Percentiles rank a stretch among this genome's conserved stretches.
phyloP scores from a whole-genome alignment of 257 asterid species.

The Verbena officinalis region DNA sequence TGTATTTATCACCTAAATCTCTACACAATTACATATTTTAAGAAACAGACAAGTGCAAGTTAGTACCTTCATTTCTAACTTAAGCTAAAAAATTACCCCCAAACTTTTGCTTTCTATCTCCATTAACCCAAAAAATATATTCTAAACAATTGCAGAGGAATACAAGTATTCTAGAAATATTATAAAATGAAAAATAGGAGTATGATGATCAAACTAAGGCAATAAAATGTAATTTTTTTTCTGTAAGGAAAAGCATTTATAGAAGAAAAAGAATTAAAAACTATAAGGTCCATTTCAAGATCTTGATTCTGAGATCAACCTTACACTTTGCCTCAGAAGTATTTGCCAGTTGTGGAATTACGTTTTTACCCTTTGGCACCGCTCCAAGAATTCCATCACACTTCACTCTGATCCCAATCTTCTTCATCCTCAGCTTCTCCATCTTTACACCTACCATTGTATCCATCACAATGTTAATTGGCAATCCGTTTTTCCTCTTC shows the following conservation, averaged over 20 bases:
- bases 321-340: constrained; percentile 56
- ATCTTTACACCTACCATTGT: constrained; percentile 61
- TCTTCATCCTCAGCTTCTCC: constrained; percentile 68
- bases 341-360: constrained; percentile 48
- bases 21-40: too few species aligned
- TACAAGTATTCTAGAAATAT: constrained; percentile 7
- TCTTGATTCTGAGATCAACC: constrained; percentile 89
- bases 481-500: constrained; percentile 58
- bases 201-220: background rate
- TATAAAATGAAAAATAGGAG: background rate
- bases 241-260: background rate
- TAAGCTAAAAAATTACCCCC: too few species aligned
- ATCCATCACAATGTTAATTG: constrained; percentile 63
- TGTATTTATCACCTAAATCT: background rate
- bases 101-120: background rate
- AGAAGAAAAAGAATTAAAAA: background rate
- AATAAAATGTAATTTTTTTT: background rate
- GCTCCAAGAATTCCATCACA: constrained; percentile 72
- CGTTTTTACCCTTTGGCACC: constrained; percentile 63
- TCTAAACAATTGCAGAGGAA: constrained; percentile 8
- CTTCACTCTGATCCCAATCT: constrained; percentile 70
- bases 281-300: constrained; percentile 77
- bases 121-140: constrained; percentile 1
- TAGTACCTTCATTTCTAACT: too few species aligned
- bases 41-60: background rate